Base-by-base conservation (phyloP, 1,284 basidiomycete genomes). In the Ganoderma sp. region DNA sequence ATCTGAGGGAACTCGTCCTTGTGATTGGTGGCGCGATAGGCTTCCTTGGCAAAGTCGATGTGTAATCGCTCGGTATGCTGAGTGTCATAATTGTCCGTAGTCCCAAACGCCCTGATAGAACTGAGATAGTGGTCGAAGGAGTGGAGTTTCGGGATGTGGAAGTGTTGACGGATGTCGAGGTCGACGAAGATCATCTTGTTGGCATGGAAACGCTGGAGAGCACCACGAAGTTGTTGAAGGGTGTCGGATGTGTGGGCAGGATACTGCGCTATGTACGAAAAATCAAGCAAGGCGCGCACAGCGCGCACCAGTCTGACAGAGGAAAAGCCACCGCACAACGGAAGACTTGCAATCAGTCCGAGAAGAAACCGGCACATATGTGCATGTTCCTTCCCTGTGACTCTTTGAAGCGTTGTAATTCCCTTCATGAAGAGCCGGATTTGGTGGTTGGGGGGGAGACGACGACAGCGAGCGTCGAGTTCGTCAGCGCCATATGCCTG, bases 1-100 rank as follows among this genome's bases (percentile, higher is more conserved):
- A 83, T 83, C 58, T 81, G 80, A 0, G 71, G 32, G 25, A 77
- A 74, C 50, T 80, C 76, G 25, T 81, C 76, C 45, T 78, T 78
- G 15, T 71, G 72, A 65, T 81, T 82, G 2, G 76, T 78, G 0
- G 79, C 75, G 6, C 75, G 70, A 4, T 77, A 77, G 0, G 64
- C 74, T 2, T 67, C 28, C 57, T 78, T 76, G 0, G 77, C 73
- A n/a, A 72, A 71, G 68, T 76, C 71, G 57, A 77, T 77, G 58
- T 77, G 76, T 0, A 77, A 69, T 0, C 74, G 69, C 60, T 78
- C 77, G 0, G 76, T 28, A 6, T 42, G 41, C 19, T 69, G 61
- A 0, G 61, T 69, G n/a, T 60, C 63, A 9, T 66, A 69, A 41
- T 66, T 66, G 15, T 69, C 67, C 0, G 67, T 69, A 0, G 67